These are phyloP conservation scores for Gleditsia sinensis DNA, from an alignment of 306 rosid species.

Conservation along the genomic window DNA sequence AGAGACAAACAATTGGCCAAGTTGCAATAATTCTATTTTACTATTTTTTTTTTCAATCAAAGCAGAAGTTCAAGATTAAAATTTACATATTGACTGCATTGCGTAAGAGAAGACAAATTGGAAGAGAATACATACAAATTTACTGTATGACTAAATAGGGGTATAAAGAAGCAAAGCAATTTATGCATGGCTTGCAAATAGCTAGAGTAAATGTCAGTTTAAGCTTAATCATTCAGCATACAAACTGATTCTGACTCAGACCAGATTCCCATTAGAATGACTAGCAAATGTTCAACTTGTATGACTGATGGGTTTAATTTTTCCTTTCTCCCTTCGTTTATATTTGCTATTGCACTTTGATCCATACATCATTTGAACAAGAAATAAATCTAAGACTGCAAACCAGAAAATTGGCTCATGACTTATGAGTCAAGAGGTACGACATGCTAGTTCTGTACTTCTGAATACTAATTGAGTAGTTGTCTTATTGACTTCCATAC, in stretches of 20 bases:
- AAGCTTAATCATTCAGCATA: conserved; percentile 22
- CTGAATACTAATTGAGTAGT: neutral
- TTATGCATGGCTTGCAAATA: conserved; percentile 10
- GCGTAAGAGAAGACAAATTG: conserved; percentile 1
- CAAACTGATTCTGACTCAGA: conserved; percentile 14
- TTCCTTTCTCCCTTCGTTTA: neutral
- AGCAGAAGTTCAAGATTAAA: neutral
- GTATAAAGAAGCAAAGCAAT: neutral
- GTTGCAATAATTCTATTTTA: neutral
- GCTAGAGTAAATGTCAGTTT: conserved; percentile 1
- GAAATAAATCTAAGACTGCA: conserved; percentile 11
- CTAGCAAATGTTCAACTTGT: conserved; percentile 16
- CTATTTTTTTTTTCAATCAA: neutral
- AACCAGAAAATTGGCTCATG: neutral
- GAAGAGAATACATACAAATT: neutral
- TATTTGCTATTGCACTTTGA: neutral
- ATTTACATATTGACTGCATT: conserved; percentile 8
- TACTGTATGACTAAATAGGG: neutral
- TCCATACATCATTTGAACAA: neutral
- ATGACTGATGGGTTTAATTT: neutral
- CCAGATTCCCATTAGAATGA: conserved; percentile 1
- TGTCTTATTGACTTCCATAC: neutral
- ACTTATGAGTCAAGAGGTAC: neutral
- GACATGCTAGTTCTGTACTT: neutral
- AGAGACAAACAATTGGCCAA: conserved; percentile 5